Evolutionary conservation across 345 rosid species (phyloP).

Genomic region (Syzygium aromaticum): DNA sequence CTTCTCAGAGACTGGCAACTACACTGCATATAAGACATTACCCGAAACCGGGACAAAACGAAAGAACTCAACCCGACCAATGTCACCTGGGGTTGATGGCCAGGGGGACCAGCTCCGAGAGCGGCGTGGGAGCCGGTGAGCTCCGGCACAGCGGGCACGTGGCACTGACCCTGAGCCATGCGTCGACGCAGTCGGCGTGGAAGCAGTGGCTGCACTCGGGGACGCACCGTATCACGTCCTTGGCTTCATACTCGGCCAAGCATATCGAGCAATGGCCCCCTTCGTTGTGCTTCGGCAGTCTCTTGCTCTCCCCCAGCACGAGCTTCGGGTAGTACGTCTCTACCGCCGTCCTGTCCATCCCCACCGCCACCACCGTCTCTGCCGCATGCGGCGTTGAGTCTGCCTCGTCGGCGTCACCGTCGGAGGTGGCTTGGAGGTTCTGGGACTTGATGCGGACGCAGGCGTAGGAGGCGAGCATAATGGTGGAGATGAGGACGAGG

Average conservation of each 20-base stretch:
- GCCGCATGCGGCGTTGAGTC: background rate
- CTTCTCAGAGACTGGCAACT: background rate
- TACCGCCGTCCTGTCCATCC: slow-evolving; percentile 27
- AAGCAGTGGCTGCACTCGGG: slow-evolving; percentile 74
- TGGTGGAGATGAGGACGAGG: slow-evolving; percentile 62
- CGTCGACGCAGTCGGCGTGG: slow-evolving; percentile 61
- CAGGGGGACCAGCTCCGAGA: slow-evolving; percentile 47
- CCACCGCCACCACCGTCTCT: slow-evolving; percentile 10
- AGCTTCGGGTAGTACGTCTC: slow-evolving; percentile 44
- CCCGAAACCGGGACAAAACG: background rate
- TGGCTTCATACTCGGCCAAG: slow-evolving; percentile 42
- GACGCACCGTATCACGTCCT: slow-evolving; percentile 40
- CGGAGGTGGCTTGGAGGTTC: background rate
- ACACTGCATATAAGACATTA: background rate
- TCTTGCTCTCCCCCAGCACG: slow-evolving; percentile 49
- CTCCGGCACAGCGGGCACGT: slow-evolving; percentile 73
- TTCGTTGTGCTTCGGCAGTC: slow-evolving; percentile 47
- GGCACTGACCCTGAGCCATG: slow-evolving; percentile 57
- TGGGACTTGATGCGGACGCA: slow-evolving; percentile 45
- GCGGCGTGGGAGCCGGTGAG: slow-evolving; percentile 45
- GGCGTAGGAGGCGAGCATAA: slow-evolving; percentile 68
- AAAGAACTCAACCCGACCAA: background rate
- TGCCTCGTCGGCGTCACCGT: background rate
- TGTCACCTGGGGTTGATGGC: slow-evolving; percentile 42
- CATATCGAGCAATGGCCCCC: slow-evolving; percentile 72